Conservation (phyloP, 805 yeast genomes). For the Candida germanica region DNA sequence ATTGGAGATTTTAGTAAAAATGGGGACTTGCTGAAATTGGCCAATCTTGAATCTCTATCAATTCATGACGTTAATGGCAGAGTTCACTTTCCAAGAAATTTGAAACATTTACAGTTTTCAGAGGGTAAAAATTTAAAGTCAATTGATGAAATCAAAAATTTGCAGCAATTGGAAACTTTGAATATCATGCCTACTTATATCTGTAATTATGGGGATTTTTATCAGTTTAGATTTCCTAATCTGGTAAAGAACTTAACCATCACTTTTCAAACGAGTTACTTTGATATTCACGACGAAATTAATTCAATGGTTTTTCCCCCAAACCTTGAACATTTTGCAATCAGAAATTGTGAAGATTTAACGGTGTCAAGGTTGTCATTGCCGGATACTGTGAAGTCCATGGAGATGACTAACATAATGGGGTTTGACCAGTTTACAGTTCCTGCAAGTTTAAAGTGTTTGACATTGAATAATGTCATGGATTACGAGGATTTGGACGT, state of each 20-base stretch:
- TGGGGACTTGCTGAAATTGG: conserved; percentile 7
- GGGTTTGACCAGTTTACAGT: conserved; percentile 6
- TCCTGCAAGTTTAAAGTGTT: not conserved
- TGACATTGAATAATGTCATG: conserved; percentile 1
- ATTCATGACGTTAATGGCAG: conserved; percentile 6
- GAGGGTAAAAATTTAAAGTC: conserved; percentile 7
- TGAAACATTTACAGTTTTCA: conserved; percentile 3
- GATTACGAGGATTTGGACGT: conserved; percentile 5
- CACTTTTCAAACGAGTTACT: conserved; percentile 2
- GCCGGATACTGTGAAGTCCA: conserved; percentile 3
- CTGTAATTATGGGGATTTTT: conserved; percentile 6
- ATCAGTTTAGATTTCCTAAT: conserved; percentile 6
- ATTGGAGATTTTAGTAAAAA: conserved; percentile 6
- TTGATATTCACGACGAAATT: conserved; percentile 8
- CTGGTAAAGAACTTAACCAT: conserved; percentile 2
- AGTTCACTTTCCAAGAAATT: conserved; percentile 4
- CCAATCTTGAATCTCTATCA: conserved; percentile 1
- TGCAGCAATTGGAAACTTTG: conserved; percentile 3
- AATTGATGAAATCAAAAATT: conserved; percentile 1
- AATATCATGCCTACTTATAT: conserved; percentile 2
- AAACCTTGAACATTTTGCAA: conserved; percentile 2
- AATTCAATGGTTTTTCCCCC: conserved; percentile 5
- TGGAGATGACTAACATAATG: conserved; percentile 1
- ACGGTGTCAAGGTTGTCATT: conserved; percentile 4
- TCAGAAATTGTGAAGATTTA: conserved; percentile 8